Evolutionary conservation across 2,329 filamentous ascomycete genomes (phyloP).

Genomic region (Cadophora gregata): DNA sequence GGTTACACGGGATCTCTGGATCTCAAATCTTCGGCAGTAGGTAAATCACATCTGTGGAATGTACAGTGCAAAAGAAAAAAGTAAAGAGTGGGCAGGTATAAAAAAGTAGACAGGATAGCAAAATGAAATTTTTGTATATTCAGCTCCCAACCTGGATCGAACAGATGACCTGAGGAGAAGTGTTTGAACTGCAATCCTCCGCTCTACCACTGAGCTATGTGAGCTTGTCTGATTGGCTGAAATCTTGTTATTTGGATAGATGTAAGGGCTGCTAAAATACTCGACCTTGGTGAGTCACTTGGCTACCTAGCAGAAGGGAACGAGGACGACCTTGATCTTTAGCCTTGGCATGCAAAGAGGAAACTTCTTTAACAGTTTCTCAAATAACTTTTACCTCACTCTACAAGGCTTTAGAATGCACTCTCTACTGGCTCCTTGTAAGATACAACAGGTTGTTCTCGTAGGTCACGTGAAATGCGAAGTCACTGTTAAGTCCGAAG

Average conservation of each 20-base stretch:
- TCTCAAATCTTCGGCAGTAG: not conserved
- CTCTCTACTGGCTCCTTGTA: no score
- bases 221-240: not conserved
- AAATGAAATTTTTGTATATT: not conserved
- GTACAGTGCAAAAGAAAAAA: not conserved
- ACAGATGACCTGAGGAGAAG: conserved; percentile 12
- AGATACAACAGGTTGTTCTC: no score
- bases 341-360: no score
- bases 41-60: not conserved
- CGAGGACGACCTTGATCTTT: no score
- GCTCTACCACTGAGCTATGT: conserved; percentile 15
- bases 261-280: not conserved
- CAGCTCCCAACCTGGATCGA: conserved; percentile 3
- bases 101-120: not conserved
- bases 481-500: no score
- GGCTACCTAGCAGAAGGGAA: no score
- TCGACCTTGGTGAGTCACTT: not conserved
- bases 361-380: no score
- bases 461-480: no score
- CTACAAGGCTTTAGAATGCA: no score
- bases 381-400: no score
- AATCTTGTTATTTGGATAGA: not conserved
- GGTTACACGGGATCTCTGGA: not conserved
- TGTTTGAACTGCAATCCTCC: not conserved
- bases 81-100: not conserved